Percentiles rank a stretch among this genome's conserved stretches.
These are phyloP conservation scores for Talaromyces pinophilus DNA, from an alignment of 2,329 filamentous ascomycete genomes.

Conservation along the genomic window DNA sequence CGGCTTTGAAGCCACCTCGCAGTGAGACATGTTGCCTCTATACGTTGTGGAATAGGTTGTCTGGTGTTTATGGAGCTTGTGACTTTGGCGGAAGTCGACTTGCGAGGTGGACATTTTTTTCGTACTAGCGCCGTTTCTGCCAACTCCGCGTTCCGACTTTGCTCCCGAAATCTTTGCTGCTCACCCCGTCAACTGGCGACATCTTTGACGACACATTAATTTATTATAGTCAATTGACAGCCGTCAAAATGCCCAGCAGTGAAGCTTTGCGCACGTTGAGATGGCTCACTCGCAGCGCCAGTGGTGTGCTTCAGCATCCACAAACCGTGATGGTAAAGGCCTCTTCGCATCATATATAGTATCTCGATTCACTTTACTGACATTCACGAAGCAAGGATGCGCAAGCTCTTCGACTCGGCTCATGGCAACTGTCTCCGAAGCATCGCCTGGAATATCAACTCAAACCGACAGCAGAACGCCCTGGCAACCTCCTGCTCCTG, in stretches of 20 bases:
- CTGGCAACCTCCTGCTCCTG: constrained; percentile 55
- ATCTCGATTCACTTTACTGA: neutral
- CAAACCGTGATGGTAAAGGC: constrained; percentile 40
- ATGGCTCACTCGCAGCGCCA: constrained; percentile 42
- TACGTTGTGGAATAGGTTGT: neutral
- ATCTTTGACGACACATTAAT: neutral
- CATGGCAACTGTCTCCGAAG: constrained; percentile 49
- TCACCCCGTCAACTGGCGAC: neutral
- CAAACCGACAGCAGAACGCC: constrained; percentile 29
- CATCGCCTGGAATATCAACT: constrained; percentile 27
- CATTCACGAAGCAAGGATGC: constrained; percentile 43
- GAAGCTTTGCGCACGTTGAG: constrained; percentile 40
- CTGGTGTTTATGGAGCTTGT: neutral
- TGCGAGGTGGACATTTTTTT: constrained; percentile 39
- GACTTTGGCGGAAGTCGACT: constrained; percentile 19
- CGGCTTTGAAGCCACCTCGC: constrained; percentile 46
- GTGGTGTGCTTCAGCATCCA: constrained; percentile 37
- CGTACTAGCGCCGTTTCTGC: constrained; percentile 33
- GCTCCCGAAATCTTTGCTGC: constrained; percentile 18
- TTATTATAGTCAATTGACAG: constrained; percentile 1
- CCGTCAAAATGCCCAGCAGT: constrained; percentile 39
- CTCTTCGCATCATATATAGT: neutral
- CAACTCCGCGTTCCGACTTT: constrained; percentile 34
- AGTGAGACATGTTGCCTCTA: constrained; percentile 38
- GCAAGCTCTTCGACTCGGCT: constrained; percentile 44